These are phyloP conservation scores for Metschnikowia picachoensis DNA, from an alignment of 805 yeast species.

Conservation along the genomic window DNA sequence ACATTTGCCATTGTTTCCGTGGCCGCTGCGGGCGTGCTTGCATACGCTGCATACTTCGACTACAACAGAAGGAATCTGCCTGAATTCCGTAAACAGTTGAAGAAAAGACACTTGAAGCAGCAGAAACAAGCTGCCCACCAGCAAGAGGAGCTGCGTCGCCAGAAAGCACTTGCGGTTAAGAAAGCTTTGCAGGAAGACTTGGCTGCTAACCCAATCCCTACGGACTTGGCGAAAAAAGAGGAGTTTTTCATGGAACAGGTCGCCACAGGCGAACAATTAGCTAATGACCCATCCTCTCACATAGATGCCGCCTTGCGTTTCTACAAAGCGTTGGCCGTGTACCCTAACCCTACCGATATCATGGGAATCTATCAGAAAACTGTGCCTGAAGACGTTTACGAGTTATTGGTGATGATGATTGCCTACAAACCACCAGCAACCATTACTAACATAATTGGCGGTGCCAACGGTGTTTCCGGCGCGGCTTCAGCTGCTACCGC, in stretches of 20 bases:
- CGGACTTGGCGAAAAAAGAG: slow-evolving; percentile 66
- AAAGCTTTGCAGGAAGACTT: slow-evolving; percentile 61
- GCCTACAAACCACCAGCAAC: slow-evolving; percentile 86
- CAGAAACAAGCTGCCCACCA: slow-evolving; percentile 51
- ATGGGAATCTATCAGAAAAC: slow-evolving; percentile 86
- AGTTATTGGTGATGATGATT: slow-evolving; percentile 80
- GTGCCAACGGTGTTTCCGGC: slow-evolving; percentile 17
- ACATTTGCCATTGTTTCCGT: slow-evolving; percentile 35
- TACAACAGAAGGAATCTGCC: slow-evolving; percentile 80
- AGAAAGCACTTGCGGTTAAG: slow-evolving; percentile 57
- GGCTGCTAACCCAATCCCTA: slow-evolving; percentile 70
- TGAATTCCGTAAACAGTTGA: slow-evolving; percentile 75
- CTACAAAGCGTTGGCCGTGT: slow-evolving; percentile 89
- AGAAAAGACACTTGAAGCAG: slow-evolving; percentile 59
- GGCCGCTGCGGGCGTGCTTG: slow-evolving; percentile 54
- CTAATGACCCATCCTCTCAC: slow-evolving; percentile 62
- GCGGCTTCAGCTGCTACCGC: slow-evolving; percentile 24
- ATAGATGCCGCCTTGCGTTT: slow-evolving; percentile 83
- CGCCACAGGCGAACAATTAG: slow-evolving; percentile 78
- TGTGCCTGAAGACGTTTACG: slow-evolving; percentile 78
- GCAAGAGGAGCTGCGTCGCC: slow-evolving; percentile 56
- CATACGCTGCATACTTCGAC: slow-evolving; percentile 88
- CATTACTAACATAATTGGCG: slow-evolving; percentile 61
- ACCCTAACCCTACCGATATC: slow-evolving; percentile 92
- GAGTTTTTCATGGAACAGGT: slow-evolving; percentile 78